phyloP scores from a whole-genome alignment of 2,329 filamentous ascomycete genomes.

The Penicillium italicum region DNA sequence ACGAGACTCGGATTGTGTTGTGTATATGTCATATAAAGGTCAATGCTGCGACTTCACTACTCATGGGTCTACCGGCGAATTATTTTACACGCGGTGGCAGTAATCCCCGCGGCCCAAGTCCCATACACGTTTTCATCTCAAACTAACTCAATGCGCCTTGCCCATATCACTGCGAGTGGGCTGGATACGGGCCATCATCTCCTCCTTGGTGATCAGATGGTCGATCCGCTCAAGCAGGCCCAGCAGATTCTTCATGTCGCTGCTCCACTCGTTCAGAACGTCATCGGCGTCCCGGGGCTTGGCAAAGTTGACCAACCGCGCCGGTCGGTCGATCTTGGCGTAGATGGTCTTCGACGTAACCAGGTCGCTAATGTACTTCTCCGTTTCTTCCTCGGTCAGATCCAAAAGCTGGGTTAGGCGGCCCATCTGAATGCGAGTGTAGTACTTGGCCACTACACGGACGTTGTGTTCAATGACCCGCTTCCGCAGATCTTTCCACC shows the following conservation, averaged over 20 bases:
- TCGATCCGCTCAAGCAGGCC: slow-evolving; percentile 87
- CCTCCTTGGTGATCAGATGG: slow-evolving; percentile 98
- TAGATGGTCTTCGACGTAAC: slow-evolving; percentile 98
- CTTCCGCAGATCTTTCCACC: slow-evolving; percentile 95
- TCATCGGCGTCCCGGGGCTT: slow-evolving; percentile 94
- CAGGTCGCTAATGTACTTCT: slow-evolving; percentile 97
- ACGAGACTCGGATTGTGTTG: neutral
- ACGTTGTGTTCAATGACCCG: slow-evolving; percentile 99
- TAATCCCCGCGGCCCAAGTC: slow-evolving; percentile 10
- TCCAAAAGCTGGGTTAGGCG: slow-evolving; percentile 88
- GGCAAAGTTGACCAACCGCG: slow-evolving; percentile 86
- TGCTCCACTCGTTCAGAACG: slow-evolving; percentile 96
- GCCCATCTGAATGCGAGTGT: slow-evolving; percentile 91
- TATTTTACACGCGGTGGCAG: slow-evolving; percentile 30
- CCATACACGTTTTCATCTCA: neutral
- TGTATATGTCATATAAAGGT: slow-evolving; percentile 1
- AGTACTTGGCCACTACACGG: slow-evolving; percentile 95
- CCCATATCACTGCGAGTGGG: slow-evolving; percentile 48
- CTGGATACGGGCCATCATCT: slow-evolving; percentile 99
- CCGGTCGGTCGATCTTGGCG: slow-evolving; percentile 93
- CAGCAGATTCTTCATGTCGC: slow-evolving; percentile 92
- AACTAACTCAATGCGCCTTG: slow-evolving; percentile 34
- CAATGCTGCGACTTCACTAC: slow-evolving; percentile 10
- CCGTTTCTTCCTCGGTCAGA: slow-evolving; percentile 89
- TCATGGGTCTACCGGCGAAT: slow-evolving; percentile 28